Conservation (phyloP, 2,329 filamentous ascomycete genomes). For the Aspergillus texensis region DNA sequence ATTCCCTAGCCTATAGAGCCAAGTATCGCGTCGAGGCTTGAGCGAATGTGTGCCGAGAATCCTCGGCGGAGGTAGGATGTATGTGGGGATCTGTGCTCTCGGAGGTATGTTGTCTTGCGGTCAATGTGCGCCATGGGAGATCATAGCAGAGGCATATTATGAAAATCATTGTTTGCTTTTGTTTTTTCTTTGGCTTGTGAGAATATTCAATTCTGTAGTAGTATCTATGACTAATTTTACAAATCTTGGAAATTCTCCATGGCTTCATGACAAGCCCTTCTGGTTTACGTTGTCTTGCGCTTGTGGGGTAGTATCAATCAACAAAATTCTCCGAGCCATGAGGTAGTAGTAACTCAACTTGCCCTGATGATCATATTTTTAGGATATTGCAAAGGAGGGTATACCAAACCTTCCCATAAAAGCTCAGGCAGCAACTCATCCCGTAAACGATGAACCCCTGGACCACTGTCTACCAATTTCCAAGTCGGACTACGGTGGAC, state of each 20-base stretch:
- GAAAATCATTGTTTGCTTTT: neutral
- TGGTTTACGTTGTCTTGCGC: neutral
- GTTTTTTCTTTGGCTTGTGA: neutral
- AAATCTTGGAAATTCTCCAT: neutral
- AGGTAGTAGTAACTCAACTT: neutral
- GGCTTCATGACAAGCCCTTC: neutral
- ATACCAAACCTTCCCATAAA: neutral
- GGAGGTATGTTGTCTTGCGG: neutral
- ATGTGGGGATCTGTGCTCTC: neutral
- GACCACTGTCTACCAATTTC: neutral
- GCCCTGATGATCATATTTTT: neutral
- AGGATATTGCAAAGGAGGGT: too few relatives aligned
- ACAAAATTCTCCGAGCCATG: neutral
- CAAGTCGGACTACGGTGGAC: neutral
- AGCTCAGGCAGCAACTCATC: neutral
- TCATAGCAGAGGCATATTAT: neutral
- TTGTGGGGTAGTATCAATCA: neutral
- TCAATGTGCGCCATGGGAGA: neutral
- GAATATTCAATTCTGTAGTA: neutral
- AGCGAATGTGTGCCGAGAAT: neutral
- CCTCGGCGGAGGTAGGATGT: neutral
- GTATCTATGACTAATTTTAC: neutral
- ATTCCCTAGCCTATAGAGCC: neutral
- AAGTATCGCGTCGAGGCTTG: neutral
- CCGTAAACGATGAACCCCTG: neutral